phyloP scores from a whole-genome alignment of 2,329 filamentous ascomycete species.

The Rugonectria rugulosa region DNA sequence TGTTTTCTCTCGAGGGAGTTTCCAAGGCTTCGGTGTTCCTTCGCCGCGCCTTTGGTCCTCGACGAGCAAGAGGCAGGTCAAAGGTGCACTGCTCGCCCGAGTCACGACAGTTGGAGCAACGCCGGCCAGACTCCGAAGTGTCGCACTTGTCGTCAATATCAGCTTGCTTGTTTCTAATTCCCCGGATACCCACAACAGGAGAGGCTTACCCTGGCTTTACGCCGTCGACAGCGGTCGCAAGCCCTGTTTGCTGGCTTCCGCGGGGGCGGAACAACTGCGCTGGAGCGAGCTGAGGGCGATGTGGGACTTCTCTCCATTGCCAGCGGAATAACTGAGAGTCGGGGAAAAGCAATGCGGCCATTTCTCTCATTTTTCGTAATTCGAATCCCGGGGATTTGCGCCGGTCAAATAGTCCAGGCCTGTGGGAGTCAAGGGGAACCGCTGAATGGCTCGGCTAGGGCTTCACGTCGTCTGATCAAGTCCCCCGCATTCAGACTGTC shows the following conservation, averaged over 20 bases:
- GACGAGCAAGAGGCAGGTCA: conserved; percentile 46
- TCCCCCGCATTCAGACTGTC: conserved; percentile 4
- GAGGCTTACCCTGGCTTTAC: conserved; percentile 45
- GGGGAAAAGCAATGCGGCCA: background rate
- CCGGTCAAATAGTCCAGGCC: conserved; percentile 25
- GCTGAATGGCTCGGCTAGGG: conserved; percentile 1
- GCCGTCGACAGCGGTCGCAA: conserved; percentile 47
- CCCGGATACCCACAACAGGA: conserved; percentile 19
- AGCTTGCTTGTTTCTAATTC: conserved; percentile 14
- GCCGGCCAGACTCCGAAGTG: conserved; percentile 29
- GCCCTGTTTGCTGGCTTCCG: conserved; percentile 39
- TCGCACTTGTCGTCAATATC: conserved; percentile 38
- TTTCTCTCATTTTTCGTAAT: background rate
- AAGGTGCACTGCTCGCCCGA: conserved; percentile 46
- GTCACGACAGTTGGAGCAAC: conserved; percentile 45
- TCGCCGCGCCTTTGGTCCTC: conserved; percentile 46
- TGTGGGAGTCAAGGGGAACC: background rate
- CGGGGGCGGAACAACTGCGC: conserved; percentile 20
- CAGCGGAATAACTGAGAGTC: conserved; percentile 1
- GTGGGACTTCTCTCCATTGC: conserved; percentile 20
- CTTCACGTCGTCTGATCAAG: background rate
- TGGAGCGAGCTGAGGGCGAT: conserved; percentile 28
- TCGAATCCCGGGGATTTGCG: conserved; percentile 29
- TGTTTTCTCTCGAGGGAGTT: background rate
- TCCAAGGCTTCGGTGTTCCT: background rate